Evolutionary conservation across 164 flowering plant species (phyloP).

Genomic region (Akebia trifoliata): DNA sequence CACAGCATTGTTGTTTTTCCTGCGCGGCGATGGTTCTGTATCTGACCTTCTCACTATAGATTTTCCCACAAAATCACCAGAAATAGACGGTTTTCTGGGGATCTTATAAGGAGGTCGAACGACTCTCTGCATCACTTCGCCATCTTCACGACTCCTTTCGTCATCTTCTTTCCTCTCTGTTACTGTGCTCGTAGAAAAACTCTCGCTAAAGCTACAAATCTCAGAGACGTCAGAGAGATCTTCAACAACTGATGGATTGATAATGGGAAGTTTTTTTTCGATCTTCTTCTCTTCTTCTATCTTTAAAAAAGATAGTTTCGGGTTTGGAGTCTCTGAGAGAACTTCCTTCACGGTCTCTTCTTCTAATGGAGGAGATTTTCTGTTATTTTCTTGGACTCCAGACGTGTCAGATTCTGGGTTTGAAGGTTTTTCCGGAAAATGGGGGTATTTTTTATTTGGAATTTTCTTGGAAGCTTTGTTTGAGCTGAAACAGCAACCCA

Average conservation of each 20-base stretch:
- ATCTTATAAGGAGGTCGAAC: conserved; percentile 13
- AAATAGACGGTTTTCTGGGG: conserved; percentile 22
- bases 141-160: too few species aligned
- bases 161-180: conserved; percentile 17
- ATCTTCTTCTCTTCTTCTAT: conserved; percentile 6
- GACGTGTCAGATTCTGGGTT: conserved; percentile 2
- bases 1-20: conserved; percentile 4
- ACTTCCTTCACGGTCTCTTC: conserved; percentile 70
- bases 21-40: conserved; percentile 17
- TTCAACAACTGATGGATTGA: background rate
- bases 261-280: background rate
- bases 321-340: conserved; percentile 44
- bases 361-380: conserved; percentile 19
- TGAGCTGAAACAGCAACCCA: conserved; percentile 43
- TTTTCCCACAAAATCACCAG: conserved; percentile 21
- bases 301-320: conserved; percentile 2
- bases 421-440: background rate
- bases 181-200: conserved; percentile 28
- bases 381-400: background rate
- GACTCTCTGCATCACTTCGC: conserved; percentile 17
- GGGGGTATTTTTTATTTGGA: background rate
- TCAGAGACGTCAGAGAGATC: conserved; percentile 38
- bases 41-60: conserved; percentile 31
- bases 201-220: conserved; percentile 39
- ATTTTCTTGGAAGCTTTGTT: background rate